Percentiles rank a stretch among this genome's conserved stretches.
phyloP scores from a whole-genome alignment of 2,329 filamentous ascomycete genomes.

The Cladosporium sp. region DNA sequence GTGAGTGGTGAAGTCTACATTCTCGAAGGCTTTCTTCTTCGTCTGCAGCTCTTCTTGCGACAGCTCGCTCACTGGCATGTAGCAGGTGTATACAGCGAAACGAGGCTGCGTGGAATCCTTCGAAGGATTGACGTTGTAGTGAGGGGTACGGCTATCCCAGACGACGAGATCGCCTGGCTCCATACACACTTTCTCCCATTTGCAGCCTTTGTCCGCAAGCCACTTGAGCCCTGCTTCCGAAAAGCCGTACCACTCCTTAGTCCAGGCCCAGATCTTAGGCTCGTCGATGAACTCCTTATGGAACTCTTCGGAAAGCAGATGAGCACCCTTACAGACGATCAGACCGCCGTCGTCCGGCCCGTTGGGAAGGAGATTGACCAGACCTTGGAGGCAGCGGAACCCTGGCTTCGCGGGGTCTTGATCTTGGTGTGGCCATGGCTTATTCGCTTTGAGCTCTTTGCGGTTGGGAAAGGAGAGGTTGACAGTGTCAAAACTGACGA shows the following conservation, averaged over 20 bases:
- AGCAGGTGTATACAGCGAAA: constrained; percentile 33
- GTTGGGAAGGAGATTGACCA: constrained; percentile 42
- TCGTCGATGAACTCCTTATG: constrained; percentile 26
- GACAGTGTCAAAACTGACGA: constrained; percentile 47
- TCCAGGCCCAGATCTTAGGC: constrained; percentile 29
- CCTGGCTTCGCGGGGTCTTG: constrained; percentile 42
- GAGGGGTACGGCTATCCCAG: constrained; percentile 25
- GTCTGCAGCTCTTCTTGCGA: constrained; percentile 30
- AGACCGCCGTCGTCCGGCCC: constrained; percentile 36
- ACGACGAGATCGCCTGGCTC: constrained; percentile 26
- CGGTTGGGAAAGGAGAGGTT: constrained; percentile 40
- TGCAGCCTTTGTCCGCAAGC: constrained; percentile 20
- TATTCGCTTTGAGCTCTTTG: not conserved
- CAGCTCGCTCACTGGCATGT: constrained; percentile 33
- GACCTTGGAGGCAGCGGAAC: constrained; percentile 49
- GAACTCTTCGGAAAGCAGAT: constrained; percentile 31
- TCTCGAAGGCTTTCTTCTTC: constrained; percentile 32
- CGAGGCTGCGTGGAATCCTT: constrained; percentile 25
- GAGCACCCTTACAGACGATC: constrained; percentile 32
- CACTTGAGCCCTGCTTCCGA: constrained; percentile 29
- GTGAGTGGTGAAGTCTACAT: constrained; percentile 31
- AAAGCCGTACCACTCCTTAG: constrained; percentile 32
- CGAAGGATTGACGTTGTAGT: constrained; percentile 29
- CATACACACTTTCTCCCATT: constrained; percentile 24
- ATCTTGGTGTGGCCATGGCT: constrained; percentile 32